Evolutionary conservation across 2,329 filamentous ascomycete genomes (phyloP).

Genomic region (Pseudogymnoascus sp.): DNA sequence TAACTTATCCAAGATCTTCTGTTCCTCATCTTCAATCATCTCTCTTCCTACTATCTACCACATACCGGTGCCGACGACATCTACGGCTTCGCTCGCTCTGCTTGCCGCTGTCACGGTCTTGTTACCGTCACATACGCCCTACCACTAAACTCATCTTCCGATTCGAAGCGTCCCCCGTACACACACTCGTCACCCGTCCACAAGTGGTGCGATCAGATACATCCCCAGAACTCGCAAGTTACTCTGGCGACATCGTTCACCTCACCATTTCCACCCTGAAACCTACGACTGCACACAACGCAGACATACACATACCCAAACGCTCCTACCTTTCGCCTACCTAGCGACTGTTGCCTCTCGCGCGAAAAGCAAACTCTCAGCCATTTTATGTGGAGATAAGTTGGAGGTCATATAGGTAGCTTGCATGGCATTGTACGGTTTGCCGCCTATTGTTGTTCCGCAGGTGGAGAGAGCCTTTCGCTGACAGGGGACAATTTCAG

Average conservation of each 20-base stretch:
- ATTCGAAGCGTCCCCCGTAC: not conserved
- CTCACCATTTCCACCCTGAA: not conserved
- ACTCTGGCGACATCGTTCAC: constrained; percentile 1
- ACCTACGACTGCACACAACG: not conserved
- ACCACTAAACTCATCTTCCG: not conserved
- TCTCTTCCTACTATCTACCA: not conserved
- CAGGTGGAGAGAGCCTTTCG: not conserved
- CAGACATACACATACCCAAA: not conserved
- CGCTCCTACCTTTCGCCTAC: not conserved
- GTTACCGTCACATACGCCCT: not conserved
- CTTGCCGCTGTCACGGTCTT: not conserved
- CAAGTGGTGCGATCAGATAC: not conserved
- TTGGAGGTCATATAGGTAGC: constrained; percentile 4
- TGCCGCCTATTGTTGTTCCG: constrained; percentile 4
- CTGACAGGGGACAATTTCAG: constrained; percentile 6
- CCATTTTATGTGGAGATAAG: constrained; percentile 4
- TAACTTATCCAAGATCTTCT: constrained; percentile 4
- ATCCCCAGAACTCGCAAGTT: not conserved
- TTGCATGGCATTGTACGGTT: constrained; percentile 6
- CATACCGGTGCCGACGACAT: not conserved
- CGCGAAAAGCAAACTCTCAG: not conserved
- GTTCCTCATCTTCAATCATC: constrained; percentile 2
- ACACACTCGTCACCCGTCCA: not conserved
- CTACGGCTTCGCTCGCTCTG: not conserved
- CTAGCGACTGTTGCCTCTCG: not conserved